Base-by-base conservation (phyloP, 2,329 filamentous ascomycete species). In the Thermoascus crustaceus region DNA sequence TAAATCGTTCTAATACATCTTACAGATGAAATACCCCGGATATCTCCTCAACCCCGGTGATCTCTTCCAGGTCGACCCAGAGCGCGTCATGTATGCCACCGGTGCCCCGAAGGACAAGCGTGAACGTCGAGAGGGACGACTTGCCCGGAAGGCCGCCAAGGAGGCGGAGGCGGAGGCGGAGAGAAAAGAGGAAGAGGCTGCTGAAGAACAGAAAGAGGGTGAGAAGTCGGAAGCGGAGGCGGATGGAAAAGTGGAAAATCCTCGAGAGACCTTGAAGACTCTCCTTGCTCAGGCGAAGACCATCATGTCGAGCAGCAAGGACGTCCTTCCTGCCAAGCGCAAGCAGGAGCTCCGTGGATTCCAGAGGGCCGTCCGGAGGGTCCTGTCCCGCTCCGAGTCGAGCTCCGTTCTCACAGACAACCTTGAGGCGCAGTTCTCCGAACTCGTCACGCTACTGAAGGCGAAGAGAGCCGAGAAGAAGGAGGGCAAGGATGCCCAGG, bases 11-110 rank as follows among this genome's bases (percentile, higher is more conserved):
- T 44, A 17, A 46, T 37, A 35, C 6, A 18, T 18, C 13, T n/a
- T 24, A 37, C n/a, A 94, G 89, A 94, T 96, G 84, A 72, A 75
- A 44, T 85, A 91, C 55, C 88, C 91, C 6, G 83, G 86, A 37
- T 98, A 98, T 61, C 79, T 87, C 46, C 75, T 98, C 24, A 98
- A 98, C 61, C 93, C 91, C 2, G 91, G 91, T 48, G 91, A 98
- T 60, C 85, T 98, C 78, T 98, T 98, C 72, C 86, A 94, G 59
- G 89, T 98, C 50, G 83, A 95, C 13, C 73, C 84, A 22, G 85
- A 94, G 24, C 78, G 81, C 49, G 91, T 98, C 38, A 73, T 98
- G 62, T 88, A 75, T 52, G 89, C 85, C 21, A 94, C 88, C 1
- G 91, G 91, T 39, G 72, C 75, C 17, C 74, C 76, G 32, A 91